Evolutionary conservation across 2,329 filamentous ascomycete genomes (phyloP).

Genomic region (Cladosporium velox): DNA sequence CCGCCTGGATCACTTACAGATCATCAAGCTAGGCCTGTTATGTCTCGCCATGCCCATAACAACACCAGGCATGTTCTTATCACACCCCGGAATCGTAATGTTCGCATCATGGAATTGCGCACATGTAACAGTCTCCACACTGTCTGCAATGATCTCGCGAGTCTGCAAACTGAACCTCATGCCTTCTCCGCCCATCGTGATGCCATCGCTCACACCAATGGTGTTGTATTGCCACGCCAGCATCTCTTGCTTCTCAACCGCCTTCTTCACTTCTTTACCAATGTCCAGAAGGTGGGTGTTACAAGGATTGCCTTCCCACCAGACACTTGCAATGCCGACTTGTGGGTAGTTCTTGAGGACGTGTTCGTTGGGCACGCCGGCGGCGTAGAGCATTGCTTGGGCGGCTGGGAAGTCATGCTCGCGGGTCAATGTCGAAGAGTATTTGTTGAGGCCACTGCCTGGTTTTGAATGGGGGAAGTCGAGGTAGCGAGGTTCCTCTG

Average conservation of each 20-base stretch:
- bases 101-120: conserved; percentile 92
- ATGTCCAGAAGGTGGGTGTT: conserved; percentile 78
- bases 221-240: conserved; percentile 95
- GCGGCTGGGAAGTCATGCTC: conserved; percentile 90
- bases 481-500: conserved; percentile 55
- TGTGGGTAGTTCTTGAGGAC: conserved; percentile 90
- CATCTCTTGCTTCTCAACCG: conserved; percentile 80
- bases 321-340: conserved; percentile 86
- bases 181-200: conserved; percentile 93
- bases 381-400: conserved; percentile 94
- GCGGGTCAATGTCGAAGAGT: conserved; percentile 78
- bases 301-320: conserved; percentile 98
- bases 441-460: conserved; percentile 72
- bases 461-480: conserved; percentile 58
- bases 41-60: conserved; percentile 83
- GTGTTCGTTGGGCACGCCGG: conserved; percentile 78
- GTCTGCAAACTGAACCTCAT: conserved; percentile 94
- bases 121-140: conserved; percentile 88
- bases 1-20: conserved; percentile 50
- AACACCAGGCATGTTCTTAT: conserved; percentile 97
- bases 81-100: conserved; percentile 89
- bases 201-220: conserved; percentile 81
- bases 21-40: conserved; percentile 91
- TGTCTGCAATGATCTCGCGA: conserved; percentile 90
- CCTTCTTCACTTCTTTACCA: conserved; percentile 81